phyloP scores from a whole-genome alignment of 2,329 filamentous ascomycete genomes.

The Aureobasidium subglaciale region DNA sequence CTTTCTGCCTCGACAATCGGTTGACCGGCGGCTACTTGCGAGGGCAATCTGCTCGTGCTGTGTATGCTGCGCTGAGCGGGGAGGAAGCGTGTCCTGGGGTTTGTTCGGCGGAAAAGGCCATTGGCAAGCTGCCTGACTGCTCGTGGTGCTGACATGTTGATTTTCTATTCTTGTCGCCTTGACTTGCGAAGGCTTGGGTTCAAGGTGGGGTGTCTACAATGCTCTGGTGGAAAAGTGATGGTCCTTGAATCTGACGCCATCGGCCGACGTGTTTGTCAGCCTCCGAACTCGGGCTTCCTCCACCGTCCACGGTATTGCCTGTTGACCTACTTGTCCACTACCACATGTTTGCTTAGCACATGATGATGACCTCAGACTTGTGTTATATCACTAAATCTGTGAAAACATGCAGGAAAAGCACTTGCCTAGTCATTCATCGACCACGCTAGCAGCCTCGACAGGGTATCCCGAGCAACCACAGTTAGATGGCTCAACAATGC shows the following conservation, averaged over 20 bases:
- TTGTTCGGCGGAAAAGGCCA: slow-evolving; percentile 18
- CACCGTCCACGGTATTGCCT: neutral
- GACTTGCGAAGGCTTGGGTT: neutral
- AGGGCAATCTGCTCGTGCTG: neutral
- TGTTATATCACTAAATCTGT: no score
- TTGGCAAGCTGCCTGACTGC: slow-evolving; percentile 14
- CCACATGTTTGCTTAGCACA: neutral
- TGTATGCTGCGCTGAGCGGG: slow-evolving; percentile 15
- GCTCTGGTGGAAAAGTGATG: slow-evolving; percentile 1
- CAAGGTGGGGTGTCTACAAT: neutral
- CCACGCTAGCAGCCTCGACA: no score
- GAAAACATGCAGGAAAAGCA: no score
- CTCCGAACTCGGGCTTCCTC: slow-evolving; percentile 2
- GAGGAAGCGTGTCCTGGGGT: slow-evolving; percentile 19
- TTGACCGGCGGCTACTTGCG: slow-evolving; percentile 23
- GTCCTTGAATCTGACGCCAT: slow-evolving; percentile 5
- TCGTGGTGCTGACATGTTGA: slow-evolving; percentile 4
- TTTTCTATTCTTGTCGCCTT: neutral
- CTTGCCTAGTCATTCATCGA: no score
- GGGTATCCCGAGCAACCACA: neutral
- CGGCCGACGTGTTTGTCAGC: slow-evolving; percentile 4
- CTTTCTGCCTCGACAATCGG: slow-evolving; percentile 22
- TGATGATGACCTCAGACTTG: no score
- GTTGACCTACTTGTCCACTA: neutral
- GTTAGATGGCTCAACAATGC: neutral